Evolutionary conservation across 306 rosid species (phyloP), one percentile per base, ranked within the genome.

Genomic region (Cotoneaster glaucophyllus): DNA sequence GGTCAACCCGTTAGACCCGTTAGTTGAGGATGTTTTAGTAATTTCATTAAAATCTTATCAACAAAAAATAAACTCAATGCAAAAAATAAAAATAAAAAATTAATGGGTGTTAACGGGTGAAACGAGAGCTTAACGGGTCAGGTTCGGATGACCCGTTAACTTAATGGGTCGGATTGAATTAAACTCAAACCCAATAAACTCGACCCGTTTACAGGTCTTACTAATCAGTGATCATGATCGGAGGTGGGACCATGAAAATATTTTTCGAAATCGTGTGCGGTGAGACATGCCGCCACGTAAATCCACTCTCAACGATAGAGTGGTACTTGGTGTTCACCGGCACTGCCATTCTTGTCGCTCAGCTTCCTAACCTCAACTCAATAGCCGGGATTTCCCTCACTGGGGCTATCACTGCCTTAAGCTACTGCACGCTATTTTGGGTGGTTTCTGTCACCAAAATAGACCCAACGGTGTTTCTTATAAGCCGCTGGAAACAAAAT

Each of bases 341-440:
- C 69, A 43, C 74, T 9, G 93, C 96, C 67, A 78, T 80, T 71
- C 74, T 88, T 78, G 81, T 93, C 31, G 88, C 96, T 67, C 96
- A 90, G 84, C 88, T 93, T 74, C 97, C 97, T 18, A 93, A 93
- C 73, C 83, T 90, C 15, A 86, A 90, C 61, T 93, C 96, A 34
- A 87, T 90, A 0, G 93, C 90, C 25, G 93, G 93, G 8, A 86
- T 90, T 76, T 93, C 95, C 54, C 84, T 87, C 1, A 66, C 82
- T 11, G 98, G 95, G 68, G 90, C 93, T 24, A 58, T 86, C 65
- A 80, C 94, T 5, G 93, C 93, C 11, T 75, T 90, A 7, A 74
- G 64, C 79, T 93, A 89, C 48, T 93, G 90, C 76, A 73, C 89
- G 13, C 56, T 90, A 4, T 86, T 89, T 73, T 93, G 90, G 88